Evolutionary conservation across 2,329 filamentous ascomycete genomes (phyloP).

Genomic region (Biscogniauxia mediterranea): DNA sequence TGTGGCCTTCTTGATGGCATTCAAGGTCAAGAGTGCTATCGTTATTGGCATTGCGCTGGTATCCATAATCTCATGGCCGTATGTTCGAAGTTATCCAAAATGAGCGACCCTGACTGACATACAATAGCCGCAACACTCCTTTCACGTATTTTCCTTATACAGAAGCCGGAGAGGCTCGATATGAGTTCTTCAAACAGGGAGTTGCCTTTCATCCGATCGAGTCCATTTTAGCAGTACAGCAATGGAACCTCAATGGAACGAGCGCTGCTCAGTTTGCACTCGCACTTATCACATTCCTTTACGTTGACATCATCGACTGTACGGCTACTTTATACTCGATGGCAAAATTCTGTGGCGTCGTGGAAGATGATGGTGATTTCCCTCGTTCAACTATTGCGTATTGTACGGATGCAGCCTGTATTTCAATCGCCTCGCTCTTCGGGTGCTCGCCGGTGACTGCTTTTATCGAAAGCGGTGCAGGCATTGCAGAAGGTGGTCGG

Average conservation of each 20-base stretch:
- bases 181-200: conserved; percentile 71
- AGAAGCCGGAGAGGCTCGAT: conserved; percentile 60
- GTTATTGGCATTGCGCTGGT: conserved; percentile 71
- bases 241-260: conserved; percentile 60
- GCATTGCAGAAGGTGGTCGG: conserved; percentile 71
- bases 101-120: conserved; percentile 14
- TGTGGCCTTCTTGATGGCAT: conserved; percentile 78
- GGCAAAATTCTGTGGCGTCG: conserved; percentile 69
- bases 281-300: conserved; percentile 74
- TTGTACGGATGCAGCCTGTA: conserved; percentile 67
- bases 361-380: conserved; percentile 74
- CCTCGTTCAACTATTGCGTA: conserved; percentile 81
- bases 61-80: conserved; percentile 74
- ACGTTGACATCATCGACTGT: conserved; percentile 77
- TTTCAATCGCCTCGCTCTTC: conserved; percentile 68
- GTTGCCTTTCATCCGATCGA: conserved; percentile 70
- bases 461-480: conserved; percentile 73
- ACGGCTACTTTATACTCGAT: conserved; percentile 80
- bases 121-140: conserved; percentile 56
- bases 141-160: conserved; percentile 74
- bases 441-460: conserved; percentile 71
- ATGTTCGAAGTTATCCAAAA: conserved; percentile 31
- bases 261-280: conserved; percentile 63
- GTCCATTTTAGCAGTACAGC: conserved; percentile 59
- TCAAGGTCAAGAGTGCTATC: conserved; percentile 72